Evolutionary conservation across 805 yeast genomes (phyloP).

Genomic region (Yarrowia hollandica): DNA sequence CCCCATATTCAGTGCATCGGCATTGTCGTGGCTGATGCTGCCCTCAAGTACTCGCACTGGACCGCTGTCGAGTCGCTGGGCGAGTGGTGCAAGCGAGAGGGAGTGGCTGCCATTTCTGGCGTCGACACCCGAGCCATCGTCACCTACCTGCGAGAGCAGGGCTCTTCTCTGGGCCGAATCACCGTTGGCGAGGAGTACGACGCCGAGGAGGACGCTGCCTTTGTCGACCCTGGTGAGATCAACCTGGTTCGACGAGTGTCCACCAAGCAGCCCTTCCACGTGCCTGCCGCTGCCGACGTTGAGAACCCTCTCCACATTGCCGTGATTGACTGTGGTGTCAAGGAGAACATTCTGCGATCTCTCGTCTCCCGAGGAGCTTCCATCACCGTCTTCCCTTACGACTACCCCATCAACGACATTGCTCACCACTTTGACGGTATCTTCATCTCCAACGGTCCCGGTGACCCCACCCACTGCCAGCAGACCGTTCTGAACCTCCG

Average conservation of each 20-base stretch:
- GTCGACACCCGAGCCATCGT: constrained; percentile 97
- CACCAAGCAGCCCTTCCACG: constrained; percentile 92
- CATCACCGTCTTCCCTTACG: constrained; percentile 93
- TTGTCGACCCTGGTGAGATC: constrained; percentile 83
- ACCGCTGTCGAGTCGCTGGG: constrained; percentile 95
- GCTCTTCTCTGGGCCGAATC: constrained; percentile 89
- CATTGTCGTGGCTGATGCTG: constrained; percentile 93
- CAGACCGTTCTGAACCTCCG: constrained; percentile 72
- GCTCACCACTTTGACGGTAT: constrained; percentile 93
- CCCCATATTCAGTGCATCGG: constrained; percentile 93
- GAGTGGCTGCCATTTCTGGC: constrained; percentile 94
- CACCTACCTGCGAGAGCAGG: constrained; percentile 89
- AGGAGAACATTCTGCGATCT: constrained; percentile 94
- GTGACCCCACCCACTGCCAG: constrained; percentile 92
- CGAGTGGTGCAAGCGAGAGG: constrained; percentile 95
- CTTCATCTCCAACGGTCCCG: constrained; percentile 95
- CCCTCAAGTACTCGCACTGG: constrained; percentile 98
- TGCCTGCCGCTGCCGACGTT: constrained; percentile 50
- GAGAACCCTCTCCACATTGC: constrained; percentile 75
- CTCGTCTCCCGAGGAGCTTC: constrained; percentile 94
- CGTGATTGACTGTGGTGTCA: constrained; percentile 96
- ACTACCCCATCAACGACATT: constrained; percentile 87
- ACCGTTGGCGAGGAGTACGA: constrained; percentile 89
- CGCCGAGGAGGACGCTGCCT: constrained; percentile 88
- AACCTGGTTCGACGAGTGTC: constrained; percentile 92